phyloP scores from a whole-genome alignment of 2,329 filamentous ascomycete species.

The Ascochyta pisi region DNA sequence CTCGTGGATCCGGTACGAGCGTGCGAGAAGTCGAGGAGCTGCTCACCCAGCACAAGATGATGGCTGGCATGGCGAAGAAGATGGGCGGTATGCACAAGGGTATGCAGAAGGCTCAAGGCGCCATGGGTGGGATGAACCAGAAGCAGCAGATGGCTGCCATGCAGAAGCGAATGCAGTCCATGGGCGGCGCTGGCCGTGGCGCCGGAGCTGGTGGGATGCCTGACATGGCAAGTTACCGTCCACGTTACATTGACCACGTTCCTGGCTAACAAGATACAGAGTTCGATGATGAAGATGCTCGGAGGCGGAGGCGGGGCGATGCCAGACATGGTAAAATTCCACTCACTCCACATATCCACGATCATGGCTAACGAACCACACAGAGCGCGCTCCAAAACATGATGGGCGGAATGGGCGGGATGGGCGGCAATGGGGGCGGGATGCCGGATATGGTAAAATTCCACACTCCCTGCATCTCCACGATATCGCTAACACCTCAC shows the following conservation, averaged over 20 bases:
- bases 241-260: neutral
- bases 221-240: slow-evolving; percentile 65
- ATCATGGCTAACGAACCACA: neutral
- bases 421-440: slow-evolving; percentile 38
- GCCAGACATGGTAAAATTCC: slow-evolving; percentile 61
- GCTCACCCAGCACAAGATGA: slow-evolving; percentile 97
- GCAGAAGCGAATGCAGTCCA: slow-evolving; percentile 92
- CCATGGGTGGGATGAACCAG: slow-evolving; percentile 90
- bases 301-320: slow-evolving; percentile 70
- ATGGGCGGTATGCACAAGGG: slow-evolving; percentile 94
- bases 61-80: slow-evolving; percentile 99
- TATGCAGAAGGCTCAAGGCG: slow-evolving; percentile 90
- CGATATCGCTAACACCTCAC: slow-evolving; percentile 27
- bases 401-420: slow-evolving; percentile 64
- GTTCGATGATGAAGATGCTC: slow-evolving; percentile 90
- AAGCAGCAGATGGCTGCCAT: slow-evolving; percentile 93
- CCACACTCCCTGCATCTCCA: neutral
- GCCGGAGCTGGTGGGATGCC: slow-evolving; percentile 64
- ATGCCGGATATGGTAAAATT: slow-evolving; percentile 66
- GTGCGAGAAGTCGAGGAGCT: slow-evolving; percentile 95
- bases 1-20: slow-evolving; percentile 85
- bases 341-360: neutral
- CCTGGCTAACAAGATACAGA: neutral
- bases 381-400: slow-evolving; percentile 56
- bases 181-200: slow-evolving; percentile 76